A percentile compares a stretch with the other conserved stretches of the same genome.
Conservation (phyloP, 1,284 basidiomycete genomes). For the Ceraceosorus bombacis region DNA sequence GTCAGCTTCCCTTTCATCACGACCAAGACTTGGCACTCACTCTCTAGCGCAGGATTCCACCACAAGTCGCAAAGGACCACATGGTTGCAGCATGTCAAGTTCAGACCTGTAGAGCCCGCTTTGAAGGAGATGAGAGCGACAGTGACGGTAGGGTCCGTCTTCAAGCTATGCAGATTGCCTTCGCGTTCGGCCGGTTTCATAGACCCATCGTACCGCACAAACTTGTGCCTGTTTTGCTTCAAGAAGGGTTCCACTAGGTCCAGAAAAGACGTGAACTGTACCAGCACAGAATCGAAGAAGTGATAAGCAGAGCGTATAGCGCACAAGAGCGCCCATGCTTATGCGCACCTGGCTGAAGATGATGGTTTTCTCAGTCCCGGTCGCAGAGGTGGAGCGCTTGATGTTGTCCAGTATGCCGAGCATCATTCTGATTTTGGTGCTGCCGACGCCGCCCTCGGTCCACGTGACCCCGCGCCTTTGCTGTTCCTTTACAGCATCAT, state of each 20-base stretch:
- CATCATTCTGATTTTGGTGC: slow-evolving; percentile 77
- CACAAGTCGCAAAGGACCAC: slow-evolving; percentile 87
- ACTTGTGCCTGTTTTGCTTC: slow-evolving; percentile 59
- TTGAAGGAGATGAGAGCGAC: slow-evolving; percentile 95
- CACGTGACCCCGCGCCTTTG: slow-evolving; percentile 53
- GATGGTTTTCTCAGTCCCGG: slow-evolving; percentile 69
- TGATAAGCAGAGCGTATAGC: neutral
- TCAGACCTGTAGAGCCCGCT: slow-evolving; percentile 86
- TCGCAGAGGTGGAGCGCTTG: slow-evolving; percentile 55
- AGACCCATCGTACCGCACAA: slow-evolving; percentile 79
- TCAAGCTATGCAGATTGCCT: slow-evolving; percentile 65
- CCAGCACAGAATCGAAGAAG: neutral
- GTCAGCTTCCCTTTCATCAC: neutral
- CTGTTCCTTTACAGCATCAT: slow-evolving; percentile 15
- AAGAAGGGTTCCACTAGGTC: slow-evolving; percentile 79
- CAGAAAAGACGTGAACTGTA: slow-evolving; percentile 81
- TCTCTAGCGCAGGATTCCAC: slow-evolving; percentile 58
- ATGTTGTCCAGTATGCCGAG: slow-evolving; percentile 65
- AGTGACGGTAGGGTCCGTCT: slow-evolving; percentile 55
- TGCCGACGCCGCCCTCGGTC: slow-evolving; percentile 53
- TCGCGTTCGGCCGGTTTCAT: slow-evolving; percentile 73
- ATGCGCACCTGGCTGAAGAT: slow-evolving; percentile 52
- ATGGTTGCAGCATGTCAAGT: slow-evolving; percentile 87
- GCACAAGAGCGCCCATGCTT: neutral
- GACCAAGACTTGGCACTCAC: neutral